Percentiles rank a stretch among this genome's conserved stretches.
These are phyloP conservation scores for Madurella mycetomatis DNA, from an alignment of 2,329 filamentous ascomycete species.

Conservation along the genomic window DNA sequence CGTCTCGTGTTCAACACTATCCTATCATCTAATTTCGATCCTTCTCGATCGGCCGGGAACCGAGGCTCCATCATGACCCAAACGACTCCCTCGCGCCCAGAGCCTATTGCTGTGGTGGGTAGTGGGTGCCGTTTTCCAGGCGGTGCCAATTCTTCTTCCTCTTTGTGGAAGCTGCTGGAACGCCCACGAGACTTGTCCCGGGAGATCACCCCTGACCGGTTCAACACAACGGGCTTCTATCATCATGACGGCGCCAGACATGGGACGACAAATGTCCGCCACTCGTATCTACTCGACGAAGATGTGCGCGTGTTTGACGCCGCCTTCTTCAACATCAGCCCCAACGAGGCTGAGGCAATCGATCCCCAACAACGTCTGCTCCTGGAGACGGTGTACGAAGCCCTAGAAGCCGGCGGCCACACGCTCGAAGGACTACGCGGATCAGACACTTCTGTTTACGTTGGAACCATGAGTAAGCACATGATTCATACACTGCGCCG, in stretches of 20 bases:
- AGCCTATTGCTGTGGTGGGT: constrained; percentile 31
- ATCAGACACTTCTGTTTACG: constrained; percentile 30
- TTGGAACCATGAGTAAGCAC: constrained; percentile 27
- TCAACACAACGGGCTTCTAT: constrained; percentile 14
- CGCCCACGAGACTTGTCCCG: constrained; percentile 1
- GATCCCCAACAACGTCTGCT: constrained; percentile 21
- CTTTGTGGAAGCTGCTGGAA: constrained; percentile 29
- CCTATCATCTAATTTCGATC: too few relatives aligned
- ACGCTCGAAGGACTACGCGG: constrained; percentile 26
- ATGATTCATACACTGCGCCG: too few relatives aligned
- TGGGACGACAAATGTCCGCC: constrained; percentile 14
- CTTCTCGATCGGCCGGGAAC: too few relatives aligned
- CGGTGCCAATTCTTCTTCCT: constrained; percentile 23
- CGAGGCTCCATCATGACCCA: too few relatives aligned
- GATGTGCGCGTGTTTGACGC: constrained; percentile 15
- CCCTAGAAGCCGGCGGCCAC: constrained; percentile 26
- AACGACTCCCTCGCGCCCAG: background rate
- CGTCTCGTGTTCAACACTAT: too few relatives aligned
- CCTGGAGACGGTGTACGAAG: constrained; percentile 20
- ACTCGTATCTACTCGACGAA: constrained; percentile 14
- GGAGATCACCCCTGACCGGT: constrained; percentile 8
- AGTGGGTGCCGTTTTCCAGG: constrained; percentile 30
- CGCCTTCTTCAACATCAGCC: constrained; percentile 17
- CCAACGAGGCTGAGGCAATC: constrained; percentile 15
- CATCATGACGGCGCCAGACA: constrained; percentile 10